Percentiles rank a stretch among this genome's conserved stretches.
phyloP scores from a whole-genome alignment of 192 early-diverging fungal species.

The Coemansia javaensis region DNA sequence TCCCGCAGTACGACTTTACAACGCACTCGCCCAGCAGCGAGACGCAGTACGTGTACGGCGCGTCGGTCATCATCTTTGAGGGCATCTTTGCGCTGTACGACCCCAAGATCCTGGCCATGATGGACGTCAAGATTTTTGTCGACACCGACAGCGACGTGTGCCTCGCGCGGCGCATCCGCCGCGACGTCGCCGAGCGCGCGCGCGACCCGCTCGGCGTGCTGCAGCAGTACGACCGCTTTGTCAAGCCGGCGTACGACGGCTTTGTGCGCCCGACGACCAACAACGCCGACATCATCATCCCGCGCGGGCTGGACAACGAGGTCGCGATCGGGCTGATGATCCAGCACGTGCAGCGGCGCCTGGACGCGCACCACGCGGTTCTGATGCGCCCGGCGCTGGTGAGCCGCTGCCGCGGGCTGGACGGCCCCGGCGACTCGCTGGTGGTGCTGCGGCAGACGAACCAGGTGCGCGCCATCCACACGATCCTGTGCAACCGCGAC shows the following conservation, averaged over 20 bases:
- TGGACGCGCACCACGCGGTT: constrained; percentile 60
- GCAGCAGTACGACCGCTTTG: constrained; percentile 86
- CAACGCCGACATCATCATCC: constrained; percentile 91
- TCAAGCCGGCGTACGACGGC: constrained; percentile 91
- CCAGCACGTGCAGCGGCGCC: constrained; percentile 80
- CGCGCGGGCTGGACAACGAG: constrained; percentile 83
- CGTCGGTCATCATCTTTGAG: constrained; percentile 94
- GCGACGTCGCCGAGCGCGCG: constrained; percentile 86
- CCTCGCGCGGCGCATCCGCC: constrained; percentile 78
- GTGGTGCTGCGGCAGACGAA: constrained; percentile 47
- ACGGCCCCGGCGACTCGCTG: constrained; percentile 19
- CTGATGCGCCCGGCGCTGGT: constrained; percentile 39
- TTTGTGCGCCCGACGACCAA: constrained; percentile 89
- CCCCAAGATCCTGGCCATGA: constrained; percentile 67
- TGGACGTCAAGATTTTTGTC: constrained; percentile 90
- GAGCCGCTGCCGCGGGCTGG: constrained; percentile 13
- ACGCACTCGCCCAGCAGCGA: constrained; percentile 72
- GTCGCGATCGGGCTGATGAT: constrained; percentile 90
- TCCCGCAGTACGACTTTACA: constrained; percentile 89
- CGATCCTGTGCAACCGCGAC: constrained; percentile 68
- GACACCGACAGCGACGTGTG: constrained; percentile 93
- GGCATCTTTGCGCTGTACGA: constrained; percentile 97
- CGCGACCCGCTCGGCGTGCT: constrained; percentile 83
- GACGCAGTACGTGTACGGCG: constrained; percentile 77
- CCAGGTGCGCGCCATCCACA: constrained; percentile 66